Evolutionary conservation across 768 basidiomycete genomes (phyloP), one percentile per base, ranked within the genome.

Genomic region (Kwoniella dendrophila): DNA sequence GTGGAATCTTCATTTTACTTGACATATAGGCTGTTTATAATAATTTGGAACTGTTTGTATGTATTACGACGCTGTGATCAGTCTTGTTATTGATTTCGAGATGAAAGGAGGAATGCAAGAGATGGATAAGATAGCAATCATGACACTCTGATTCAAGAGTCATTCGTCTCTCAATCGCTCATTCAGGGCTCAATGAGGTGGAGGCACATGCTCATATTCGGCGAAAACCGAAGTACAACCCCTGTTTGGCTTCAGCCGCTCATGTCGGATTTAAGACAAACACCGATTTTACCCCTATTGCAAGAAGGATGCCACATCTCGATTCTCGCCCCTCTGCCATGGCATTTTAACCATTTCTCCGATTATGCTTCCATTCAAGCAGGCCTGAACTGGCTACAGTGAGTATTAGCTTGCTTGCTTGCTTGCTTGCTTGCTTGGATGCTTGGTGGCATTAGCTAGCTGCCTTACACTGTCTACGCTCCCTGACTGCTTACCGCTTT

Each of bases 1-100:
- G 70, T 7, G 71, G 70, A 29, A 72, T 55, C 58, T 68, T 75
- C 73, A 75, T 75, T 26, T 22, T 67, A 57, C 7, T 44, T 18
- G 33, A 36, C 30, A 51, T 51, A 34, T 59, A 16, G 32, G 30
- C 10, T 53, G 26, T 16, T 16, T 50, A 29, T 11, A 24, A 50
- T 8, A 16, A 18, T 11, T 50, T 24, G 4, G 12, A 12, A 16
- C n/a, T n/a, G n/a, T n/a, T n/a, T n/a, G 18, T n/a, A 6, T n/a
- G 20, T 14, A n/a, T n/a, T 20, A 38, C 36, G 36, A 38, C 8
- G 36, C 41, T 43, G 7, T 43, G 27, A 33, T 29, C n/a, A 29
- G 29, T 54, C 22, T 1, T 51, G 27, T 32, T 29, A 51, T 30
- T 27, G n/a, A n/a, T n/a, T n/a, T n/a, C n/a, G n/a, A n/a, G n/a